Evolutionary conservation across 1,139 yeast species (phyloP), one percentile per base, ranked within the genome.

Genomic region (Blastobotrys petasosporus): DNA sequence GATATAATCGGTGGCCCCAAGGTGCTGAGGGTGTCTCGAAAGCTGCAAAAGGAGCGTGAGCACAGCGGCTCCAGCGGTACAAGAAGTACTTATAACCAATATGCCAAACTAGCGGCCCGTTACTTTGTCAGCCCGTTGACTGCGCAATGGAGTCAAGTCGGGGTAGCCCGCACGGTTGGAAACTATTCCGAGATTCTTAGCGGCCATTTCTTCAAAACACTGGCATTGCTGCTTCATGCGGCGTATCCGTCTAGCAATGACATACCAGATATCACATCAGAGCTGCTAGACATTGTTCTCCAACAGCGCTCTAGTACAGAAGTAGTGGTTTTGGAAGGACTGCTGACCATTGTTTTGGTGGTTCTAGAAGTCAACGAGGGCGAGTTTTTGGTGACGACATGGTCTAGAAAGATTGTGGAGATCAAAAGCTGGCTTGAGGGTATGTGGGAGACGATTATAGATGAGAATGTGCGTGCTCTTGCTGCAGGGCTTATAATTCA

Each of bases 181-280:
- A 71, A 69, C 36, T 79, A 78, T 57, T 75, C 83, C 0, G 70
- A 79, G 0, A 57, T 82, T 1, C 64, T 82, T 34, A 68, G 71
- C 30, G 74, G 79, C 0, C 90, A 82, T 58, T 82, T 73, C 58
- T 56, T 83, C 44, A 74, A 77, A 47, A 79, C 86, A 0, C 58
- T 84, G 49, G 71, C 79, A 0, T 59, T 83, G 17, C 56, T 83
- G 5, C 61, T 81, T 25, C 78, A 78, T 46, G 68, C 80, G 42
- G 79, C 84, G 0, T 74, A 75, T 51, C 86, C 87, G 0, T 63
- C 77, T 0, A 67, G 76, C 0, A 55, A 64, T 0, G 75, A 77
- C 46, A 54, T 79, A 16, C 62, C 67, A 1, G 85, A 78, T 37
- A 81, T 83, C 86, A 67, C 77, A 1, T 62, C 67, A 2, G 90